phyloP scores from a whole-genome alignment of 345 rosid species.

The Murraya koenigii region DNA sequence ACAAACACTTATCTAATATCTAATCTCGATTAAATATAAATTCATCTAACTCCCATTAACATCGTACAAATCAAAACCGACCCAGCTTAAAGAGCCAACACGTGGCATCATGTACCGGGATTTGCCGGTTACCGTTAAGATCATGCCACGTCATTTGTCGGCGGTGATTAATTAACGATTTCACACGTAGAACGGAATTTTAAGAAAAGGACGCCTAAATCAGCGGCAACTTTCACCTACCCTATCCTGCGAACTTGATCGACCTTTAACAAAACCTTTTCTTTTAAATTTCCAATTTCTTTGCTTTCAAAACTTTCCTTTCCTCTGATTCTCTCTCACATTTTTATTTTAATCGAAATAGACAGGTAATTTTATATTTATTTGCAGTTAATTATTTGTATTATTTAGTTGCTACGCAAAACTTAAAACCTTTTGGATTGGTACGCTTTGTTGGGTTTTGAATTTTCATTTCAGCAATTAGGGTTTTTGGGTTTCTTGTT shows the following conservation, averaged over 20 bases:
- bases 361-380: neutral
- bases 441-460: neutral
- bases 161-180: neutral
- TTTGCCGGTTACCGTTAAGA: neutral
- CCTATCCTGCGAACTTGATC: neutral
- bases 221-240: neutral
- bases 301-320: no score
- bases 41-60: neutral
- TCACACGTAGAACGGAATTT: neutral
- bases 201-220: slow-evolving; percentile 3
- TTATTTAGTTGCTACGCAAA: neutral
- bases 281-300: no score
- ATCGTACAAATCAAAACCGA: neutral
- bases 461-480: neutral
- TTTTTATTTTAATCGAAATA: neutral
- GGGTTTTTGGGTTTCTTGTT: slow-evolving; percentile 7
- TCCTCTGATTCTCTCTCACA: no score
- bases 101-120: neutral
- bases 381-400: neutral
- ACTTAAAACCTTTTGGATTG: neutral
- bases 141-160: neutral
- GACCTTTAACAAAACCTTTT: neutral
- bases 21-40: no score
- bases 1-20: no score
- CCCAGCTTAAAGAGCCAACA: neutral